Evolutionary conservation across 148 eudicot species (phyloP), one percentile per base, ranked within the genome.

Genomic region (Chenopodium album): DNA sequence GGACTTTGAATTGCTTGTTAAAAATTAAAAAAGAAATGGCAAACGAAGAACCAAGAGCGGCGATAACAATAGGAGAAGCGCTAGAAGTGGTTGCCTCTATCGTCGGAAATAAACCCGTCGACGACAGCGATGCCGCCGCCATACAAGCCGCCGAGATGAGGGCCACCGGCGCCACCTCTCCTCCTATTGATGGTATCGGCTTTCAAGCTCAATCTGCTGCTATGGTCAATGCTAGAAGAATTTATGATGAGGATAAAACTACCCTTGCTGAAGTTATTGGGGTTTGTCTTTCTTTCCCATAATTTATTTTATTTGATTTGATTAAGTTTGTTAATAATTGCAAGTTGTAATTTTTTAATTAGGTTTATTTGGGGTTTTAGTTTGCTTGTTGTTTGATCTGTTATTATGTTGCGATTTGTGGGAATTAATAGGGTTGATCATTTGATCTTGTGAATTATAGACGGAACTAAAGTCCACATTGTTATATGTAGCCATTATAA

Each of bases 91-190:
- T 90, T 0, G 91, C 92, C 0, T 68, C 82, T 0, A 71, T 91
- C 0, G 82, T 88, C 0, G 92, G 96, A 0, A 81, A 88, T 77
- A 94, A 90, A 73, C 92, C 92, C 0, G 90, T 94, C 1, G 94
- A 92, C 20, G 84, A 80, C 56, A 87, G 92, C 17, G 98, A 94
- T 20, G 98, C 94, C 0, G 91, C 98, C 2, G 96, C 98, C 2
- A 94, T 94, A 9, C 93, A 90, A 69, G 96, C 89, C 3, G 97
- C 98, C 2, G 98, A 94, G 86, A 78, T 88, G 73, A 84, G 92
- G 60, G 98, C 98, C 7, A 88, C 88, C 0, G 90, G 92, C 3
- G 71, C 73, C 10, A 82, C 73, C 14, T 29, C 69, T 1, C 82
- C 88, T 0, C 81, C 85, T 2, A 81, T 85, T 0, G 82, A 89